Percentiles rank a stretch among this genome's conserved stretches.
Conservation (phyloP, 1,139 yeast genomes). For the Blastobotrys niveus region DNA sequence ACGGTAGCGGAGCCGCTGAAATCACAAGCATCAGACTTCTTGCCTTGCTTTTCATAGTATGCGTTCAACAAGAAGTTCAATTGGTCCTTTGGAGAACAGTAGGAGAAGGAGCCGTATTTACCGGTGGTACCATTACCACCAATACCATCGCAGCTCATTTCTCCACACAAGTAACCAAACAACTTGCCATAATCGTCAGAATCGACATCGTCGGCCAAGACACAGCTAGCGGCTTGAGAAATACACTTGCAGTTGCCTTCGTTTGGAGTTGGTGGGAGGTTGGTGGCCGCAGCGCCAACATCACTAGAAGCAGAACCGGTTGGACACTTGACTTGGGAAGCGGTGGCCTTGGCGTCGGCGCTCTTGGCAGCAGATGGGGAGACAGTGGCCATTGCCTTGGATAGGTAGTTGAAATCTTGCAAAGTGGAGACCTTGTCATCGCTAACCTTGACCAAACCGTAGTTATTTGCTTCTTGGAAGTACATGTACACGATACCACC, state of each 20-base stretch:
- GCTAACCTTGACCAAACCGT: constrained; percentile 79
- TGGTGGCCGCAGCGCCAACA: constrained; percentile 49
- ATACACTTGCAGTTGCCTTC: constrained; percentile 54
- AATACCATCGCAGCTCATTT: constrained; percentile 44
- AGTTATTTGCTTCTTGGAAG: constrained; percentile 80
- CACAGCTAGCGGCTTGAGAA: constrained; percentile 46
- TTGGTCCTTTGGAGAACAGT: constrained; percentile 54
- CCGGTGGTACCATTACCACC: constrained; percentile 54
- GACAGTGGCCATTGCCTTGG: constrained; percentile 45
- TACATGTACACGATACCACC: constrained; percentile 96
- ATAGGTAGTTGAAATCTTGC: constrained; percentile 53
- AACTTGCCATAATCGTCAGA: constrained; percentile 48
- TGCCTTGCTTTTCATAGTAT: constrained; percentile 44
- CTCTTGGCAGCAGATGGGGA: constrained; percentile 56
- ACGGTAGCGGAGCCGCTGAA: constrained; percentile 66
- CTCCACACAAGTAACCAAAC: constrained; percentile 47
- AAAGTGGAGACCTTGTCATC: constrained; percentile 50
- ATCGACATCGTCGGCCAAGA: constrained; percentile 42
- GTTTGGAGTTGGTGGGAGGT: constrained; percentile 67
- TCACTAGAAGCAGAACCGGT: constrained; percentile 36
- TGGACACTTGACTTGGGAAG: constrained; percentile 44
- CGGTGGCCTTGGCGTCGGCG: constrained; percentile 41
- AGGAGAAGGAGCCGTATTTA: constrained; percentile 63
- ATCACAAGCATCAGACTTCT: constrained; percentile 55
- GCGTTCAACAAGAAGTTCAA: constrained; percentile 56